Evolutionary conservation across 1,284 basidiomycete genomes (phyloP), one percentile per base, ranked within the genome.

Genomic region (Neonothopanus nambi): DNA sequence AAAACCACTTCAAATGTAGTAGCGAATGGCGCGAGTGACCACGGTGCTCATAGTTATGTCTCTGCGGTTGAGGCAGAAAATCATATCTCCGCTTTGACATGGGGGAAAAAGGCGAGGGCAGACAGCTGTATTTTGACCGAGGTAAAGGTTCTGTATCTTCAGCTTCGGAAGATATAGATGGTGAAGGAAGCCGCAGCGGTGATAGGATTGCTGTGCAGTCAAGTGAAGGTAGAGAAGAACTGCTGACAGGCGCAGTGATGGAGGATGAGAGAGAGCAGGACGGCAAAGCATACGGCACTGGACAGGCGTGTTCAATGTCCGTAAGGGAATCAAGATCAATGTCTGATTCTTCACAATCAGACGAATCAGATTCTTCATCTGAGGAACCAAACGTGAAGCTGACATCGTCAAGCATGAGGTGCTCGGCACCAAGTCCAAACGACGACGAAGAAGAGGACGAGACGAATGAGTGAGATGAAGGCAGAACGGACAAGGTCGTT

Each of bases 1-100:
- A 87, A 59, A 87, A 77, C 63, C 70, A 78, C 61, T 85, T 87
- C 55, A 77, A 65, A 59, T 84, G 76, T 7, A 73, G 65, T 36
- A 87, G 73, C 1, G 81, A 78, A 56, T 78, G 78, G 17, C 78
- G 75, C 11, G 85, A 87, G 54, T 81, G 74, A 2, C 84, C 84
- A 59, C 79, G 83, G 53, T 86, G 70, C 17, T 52, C 55, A 55
- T 74, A 74, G 40, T 63, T 53, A 56, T 73, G 73, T n/a, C 72
- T 65, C 5, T 48, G 42, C 2, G 50, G 54, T 17, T 35, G 44
- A n/a, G 59, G 51, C 1, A 63, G 62, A 38, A 61, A 63, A 39
- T 33, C 23, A 30, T 18, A 37, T 45, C 50, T 42, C 17, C 41
- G 41, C 23, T 35, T 12, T 11, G 30, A 26, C 26, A 28, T 48